Evolutionary conservation across 495 filamentous ascomycete genomes (phyloP), one percentile per base, ranked within the genome.

Genomic region (Tetracladium marchalianum): DNA sequence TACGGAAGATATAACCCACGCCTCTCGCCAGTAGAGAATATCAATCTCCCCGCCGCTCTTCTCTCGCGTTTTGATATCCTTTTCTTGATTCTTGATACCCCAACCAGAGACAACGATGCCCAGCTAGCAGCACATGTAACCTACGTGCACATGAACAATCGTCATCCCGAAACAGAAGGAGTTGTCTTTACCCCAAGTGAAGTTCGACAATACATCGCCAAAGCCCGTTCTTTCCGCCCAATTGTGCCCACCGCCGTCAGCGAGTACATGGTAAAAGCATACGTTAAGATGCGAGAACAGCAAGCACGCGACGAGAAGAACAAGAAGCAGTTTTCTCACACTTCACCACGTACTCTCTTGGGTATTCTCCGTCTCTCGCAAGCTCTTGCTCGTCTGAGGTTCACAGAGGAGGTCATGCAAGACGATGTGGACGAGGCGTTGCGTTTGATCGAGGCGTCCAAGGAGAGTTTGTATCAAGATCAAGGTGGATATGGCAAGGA

Each of bases 1-100:
- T 98, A 97, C 57, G 92, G 92, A 40, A 87, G 92, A 22, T 98
- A 98, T 72, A 98, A 98, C 70, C 90, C 93, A 13, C 85, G 87
- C 39, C 79, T 98, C 43, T 94, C 88, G 0, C 90, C 92, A 2
- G 90, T 98, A 11, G 92, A 98, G 61, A 98, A 98, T 65, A 98
- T 98, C 66, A 98, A 98, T 62, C 78, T 98, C 6, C 92, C 92
- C 11, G 92, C 92, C 7, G 92, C 92, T 13, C 74, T 98, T 8
- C 81, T 98, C 4, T 95, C 90, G 35, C 86, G 92, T 70, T 98
- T 98, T 68, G 92, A 98, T 66, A 73, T 97, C 51, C 80, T 98
- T 54, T 98, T 95, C 73, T 72, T 98, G 27, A 90, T 98, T 53
- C 81, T 98, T 11, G 92, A 98, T 65, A 92, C 84, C 1, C 93